phyloP scores from a whole-genome alignment of 2,329 filamentous ascomycete species.

The Blastomyces silverae region DNA sequence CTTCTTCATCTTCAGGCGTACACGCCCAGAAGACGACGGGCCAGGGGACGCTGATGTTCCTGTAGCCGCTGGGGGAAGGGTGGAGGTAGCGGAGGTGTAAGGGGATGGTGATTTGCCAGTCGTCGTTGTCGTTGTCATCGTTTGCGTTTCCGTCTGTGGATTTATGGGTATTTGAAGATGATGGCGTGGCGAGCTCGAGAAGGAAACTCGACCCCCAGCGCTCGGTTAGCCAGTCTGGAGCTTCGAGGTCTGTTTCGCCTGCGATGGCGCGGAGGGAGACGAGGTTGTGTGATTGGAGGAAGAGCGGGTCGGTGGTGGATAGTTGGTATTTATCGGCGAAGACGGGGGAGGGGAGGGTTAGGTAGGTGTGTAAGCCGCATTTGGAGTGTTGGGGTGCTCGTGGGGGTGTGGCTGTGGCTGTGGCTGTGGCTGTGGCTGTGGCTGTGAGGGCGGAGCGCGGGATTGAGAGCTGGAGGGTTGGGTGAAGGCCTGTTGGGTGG shows the following conservation, averaged over 20 bases:
- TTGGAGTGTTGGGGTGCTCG: constrained; percentile 41
- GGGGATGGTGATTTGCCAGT: constrained; percentile 53
- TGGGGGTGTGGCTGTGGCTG: constrained; percentile 44
- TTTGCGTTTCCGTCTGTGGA: background rate
- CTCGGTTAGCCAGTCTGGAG: constrained; percentile 69
- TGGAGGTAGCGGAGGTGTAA: constrained; percentile 78
- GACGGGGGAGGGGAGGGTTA: constrained; percentile 72
- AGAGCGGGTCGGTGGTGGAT: constrained; percentile 51
- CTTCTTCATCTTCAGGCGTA: constrained; percentile 40
- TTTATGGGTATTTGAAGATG: background rate
- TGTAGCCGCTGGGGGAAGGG: constrained; percentile 52
- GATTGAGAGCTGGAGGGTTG: constrained; percentile 64
- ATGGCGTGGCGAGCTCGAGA: constrained; percentile 61
- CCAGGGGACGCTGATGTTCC: constrained; percentile 60
- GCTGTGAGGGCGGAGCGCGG: constrained; percentile 46
- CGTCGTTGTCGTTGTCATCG: background rate
- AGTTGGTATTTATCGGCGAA: constrained; percentile 89
- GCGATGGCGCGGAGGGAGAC: constrained; percentile 60
- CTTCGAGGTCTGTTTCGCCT: constrained; percentile 80
- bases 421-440: no score
- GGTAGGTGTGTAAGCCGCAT: constrained; percentile 70
- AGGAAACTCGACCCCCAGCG: constrained; percentile 75
- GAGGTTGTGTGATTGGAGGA: constrained; percentile 74
- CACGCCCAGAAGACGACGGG: constrained; percentile 91
- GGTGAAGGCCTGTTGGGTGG: constrained; percentile 74